These are phyloP conservation scores for Trypanosoma melophagium DNA, from an alignment of 208 protist genomes.

Conservation along the genomic window DNA sequence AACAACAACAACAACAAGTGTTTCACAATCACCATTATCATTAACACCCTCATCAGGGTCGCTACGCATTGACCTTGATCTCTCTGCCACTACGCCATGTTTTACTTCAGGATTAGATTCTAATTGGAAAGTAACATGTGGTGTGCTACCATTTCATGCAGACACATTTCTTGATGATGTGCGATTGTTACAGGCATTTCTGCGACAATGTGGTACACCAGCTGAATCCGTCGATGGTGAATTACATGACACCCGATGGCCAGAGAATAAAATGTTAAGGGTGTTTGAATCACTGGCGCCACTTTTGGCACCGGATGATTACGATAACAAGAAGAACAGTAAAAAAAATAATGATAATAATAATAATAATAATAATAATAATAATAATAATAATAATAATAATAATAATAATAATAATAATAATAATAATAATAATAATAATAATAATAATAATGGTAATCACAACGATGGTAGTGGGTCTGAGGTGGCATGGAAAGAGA, in stretches of 20 bases:
- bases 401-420: neutral
- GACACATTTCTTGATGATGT: constrained; percentile 59
- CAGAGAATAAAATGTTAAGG: constrained; percentile 8
- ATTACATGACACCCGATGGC: neutral
- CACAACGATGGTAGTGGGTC: too few relatives aligned
- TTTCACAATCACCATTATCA: neutral
- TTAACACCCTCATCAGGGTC: neutral
- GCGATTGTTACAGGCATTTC: constrained; percentile 59
- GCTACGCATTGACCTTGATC: constrained; percentile 50
- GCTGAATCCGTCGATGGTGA: constrained; percentile 8
- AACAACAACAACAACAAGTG: too few relatives aligned
- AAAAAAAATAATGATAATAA: neutral
- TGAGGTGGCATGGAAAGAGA: neutral
- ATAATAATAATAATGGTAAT: neutral
- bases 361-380: neutral
- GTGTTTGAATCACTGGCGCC: constrained; percentile 21
- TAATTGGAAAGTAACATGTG: constrained; percentile 55
- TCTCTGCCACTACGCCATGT: constrained; percentile 34
- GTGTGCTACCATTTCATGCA: constrained; percentile 58
- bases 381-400: neutral
- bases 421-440: neutral
- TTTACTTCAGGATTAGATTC: constrained; percentile 39
- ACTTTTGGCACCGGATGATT: constrained; percentile 13
- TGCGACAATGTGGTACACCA: constrained; percentile 61
- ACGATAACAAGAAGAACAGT: neutral